These are phyloP conservation scores for Alternaria alternata DNA, from an alignment of 2,329 filamentous ascomycete species.

Conservation along the genomic window DNA sequence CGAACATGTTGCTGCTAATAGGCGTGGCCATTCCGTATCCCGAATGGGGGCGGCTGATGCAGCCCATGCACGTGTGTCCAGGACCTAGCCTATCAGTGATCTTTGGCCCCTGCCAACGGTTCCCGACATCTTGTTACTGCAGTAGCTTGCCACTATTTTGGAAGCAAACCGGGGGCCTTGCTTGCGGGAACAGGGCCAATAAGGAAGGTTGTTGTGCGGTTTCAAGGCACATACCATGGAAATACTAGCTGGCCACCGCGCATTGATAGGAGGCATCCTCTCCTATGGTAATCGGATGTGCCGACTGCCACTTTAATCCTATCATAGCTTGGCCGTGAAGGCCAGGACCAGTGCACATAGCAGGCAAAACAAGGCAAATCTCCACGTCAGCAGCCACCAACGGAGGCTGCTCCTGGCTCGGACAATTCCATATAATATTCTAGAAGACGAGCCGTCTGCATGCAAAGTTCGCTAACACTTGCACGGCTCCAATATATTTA, in stretches of 20 bases:
- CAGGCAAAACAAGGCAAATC: neutral
- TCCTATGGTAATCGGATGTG: neutral
- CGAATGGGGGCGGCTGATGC: slow-evolving; percentile 3
- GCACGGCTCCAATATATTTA: neutral
- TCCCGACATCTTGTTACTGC: neutral
- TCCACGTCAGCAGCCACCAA: slow-evolving; percentile 3
- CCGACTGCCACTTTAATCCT: neutral
- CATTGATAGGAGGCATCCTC: neutral
- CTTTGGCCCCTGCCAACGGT: neutral
- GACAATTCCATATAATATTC: neutral
- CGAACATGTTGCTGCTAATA: neutral
- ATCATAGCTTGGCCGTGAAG: neutral
- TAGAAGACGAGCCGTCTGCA: neutral
- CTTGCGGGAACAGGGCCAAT: neutral
- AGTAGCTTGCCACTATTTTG: neutral
- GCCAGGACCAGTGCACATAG: neutral
- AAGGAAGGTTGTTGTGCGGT: neutral
- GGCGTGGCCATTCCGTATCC: neutral
- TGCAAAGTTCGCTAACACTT: neutral
- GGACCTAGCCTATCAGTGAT: neutral
- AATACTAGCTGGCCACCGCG: neutral
- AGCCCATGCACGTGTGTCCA: neutral
- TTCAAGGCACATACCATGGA: neutral
- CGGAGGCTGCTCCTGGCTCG: neutral
- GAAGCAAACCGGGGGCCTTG: neutral